Evolutionary conservation across 495 filamentous ascomycete species (phyloP), one percentile per base, ranked within the genome.

Genomic region (Staphylotrichum longicolle): DNA sequence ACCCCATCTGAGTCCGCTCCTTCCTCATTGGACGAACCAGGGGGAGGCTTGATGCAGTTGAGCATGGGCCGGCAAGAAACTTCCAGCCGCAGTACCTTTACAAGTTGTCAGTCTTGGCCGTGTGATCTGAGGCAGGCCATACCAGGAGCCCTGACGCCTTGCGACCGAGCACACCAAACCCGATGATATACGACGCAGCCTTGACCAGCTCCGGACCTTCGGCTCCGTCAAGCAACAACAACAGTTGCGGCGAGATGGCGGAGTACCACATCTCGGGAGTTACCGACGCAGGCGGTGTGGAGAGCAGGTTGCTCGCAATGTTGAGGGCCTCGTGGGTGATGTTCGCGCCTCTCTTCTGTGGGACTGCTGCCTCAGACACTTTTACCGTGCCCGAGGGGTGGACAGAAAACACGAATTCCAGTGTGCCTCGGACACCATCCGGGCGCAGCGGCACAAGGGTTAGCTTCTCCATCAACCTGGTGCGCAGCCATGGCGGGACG

Each of bases 311-410:
- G 0, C 84, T 83, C 5, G 85, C 85, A 62, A 89, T 80, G 67
- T 83, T 84, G 10, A 93, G 78, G 2, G 87, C 86, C 68, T 92
- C 88, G 33, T 88, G 82, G 2, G 89, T 88, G 35, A 93, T 85
- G 61, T 82, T 82, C 3, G 87, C 82, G 0, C 87, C 88, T 58
- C 73, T 69, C 53, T 76, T 79, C 65, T 79, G 74, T 3, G 74
- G 72, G 6, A 66, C 65, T 7, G 68, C 72, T 2, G 72, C 74
- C 61, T 81, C 76, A 37, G 74, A 70, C 10, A 60, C 40, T 42
- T 62, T 71, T 41, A 73, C 70, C 9, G 74, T 73, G 56, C 76
- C 77, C 11, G 76, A 75, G 62, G 86, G 69, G 72, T 84, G 75
- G 68, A 84, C 78, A 66, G 85, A 67, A 74, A 88, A 69, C 76